Percentiles rank a stretch among this genome's conserved stretches.
Evolutionary conservation across 2,329 filamentous ascomycete genomes (phyloP).

Genomic region (Waltergamsia citrina): DNA sequence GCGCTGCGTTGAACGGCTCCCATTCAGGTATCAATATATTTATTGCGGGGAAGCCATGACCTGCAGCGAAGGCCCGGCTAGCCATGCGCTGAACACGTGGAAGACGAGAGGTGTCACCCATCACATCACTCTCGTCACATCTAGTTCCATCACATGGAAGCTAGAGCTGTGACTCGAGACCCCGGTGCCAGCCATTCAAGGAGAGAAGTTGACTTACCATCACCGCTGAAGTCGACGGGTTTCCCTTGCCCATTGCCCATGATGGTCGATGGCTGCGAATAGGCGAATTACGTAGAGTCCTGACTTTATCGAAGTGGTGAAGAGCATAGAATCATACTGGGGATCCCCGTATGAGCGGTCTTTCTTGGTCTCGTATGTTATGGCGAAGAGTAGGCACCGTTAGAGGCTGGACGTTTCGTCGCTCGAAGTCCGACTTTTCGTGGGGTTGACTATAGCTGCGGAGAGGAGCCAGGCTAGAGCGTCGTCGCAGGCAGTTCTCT

Average conservation of each 20-base stretch:
- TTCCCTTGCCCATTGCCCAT: constrained; percentile 98
- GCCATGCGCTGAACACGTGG: constrained; percentile 14
- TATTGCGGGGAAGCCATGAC: not conserved
- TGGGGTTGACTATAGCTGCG: too few species aligned
- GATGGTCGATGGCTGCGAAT: too few species aligned
- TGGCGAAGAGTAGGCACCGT: too few species aligned
- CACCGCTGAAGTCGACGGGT: constrained; percentile 82
- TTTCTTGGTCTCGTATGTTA: too few species aligned
- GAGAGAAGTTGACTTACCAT: constrained; percentile 49
- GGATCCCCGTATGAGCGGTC: too few species aligned
- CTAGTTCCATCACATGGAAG: not conserved
- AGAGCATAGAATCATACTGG: too few species aligned
- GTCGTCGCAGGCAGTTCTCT: too few species aligned
- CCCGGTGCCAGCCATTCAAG: not conserved
- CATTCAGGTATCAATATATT: not conserved
- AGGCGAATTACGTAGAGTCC: too few species aligned
- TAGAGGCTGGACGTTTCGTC: too few species aligned
- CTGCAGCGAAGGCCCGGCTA: not conserved
- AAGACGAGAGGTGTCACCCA: constrained; percentile 2
- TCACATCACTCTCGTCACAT: not conserved
- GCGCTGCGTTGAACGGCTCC: not conserved
- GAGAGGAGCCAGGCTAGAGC: too few species aligned
- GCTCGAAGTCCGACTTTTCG: too few species aligned
- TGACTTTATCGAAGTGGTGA: too few species aligned
- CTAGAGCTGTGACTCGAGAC: not conserved